These are phyloP conservation scores for Leishmania guyanensis DNA, from an alignment of 208 protist genomes.

Conservation along the genomic window DNA sequence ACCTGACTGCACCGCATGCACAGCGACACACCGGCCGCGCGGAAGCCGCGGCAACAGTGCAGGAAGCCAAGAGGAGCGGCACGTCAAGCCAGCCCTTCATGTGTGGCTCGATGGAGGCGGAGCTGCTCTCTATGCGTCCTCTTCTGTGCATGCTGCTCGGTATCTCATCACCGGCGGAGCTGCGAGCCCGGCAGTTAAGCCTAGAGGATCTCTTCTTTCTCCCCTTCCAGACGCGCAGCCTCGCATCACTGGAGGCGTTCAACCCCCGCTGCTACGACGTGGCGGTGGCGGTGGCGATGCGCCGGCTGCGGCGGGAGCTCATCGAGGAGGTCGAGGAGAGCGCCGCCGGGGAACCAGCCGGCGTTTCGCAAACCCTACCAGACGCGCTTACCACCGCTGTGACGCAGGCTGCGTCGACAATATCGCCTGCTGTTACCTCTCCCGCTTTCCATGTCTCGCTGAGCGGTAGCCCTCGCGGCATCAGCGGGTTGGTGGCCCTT, in stretches of 20 bases:
- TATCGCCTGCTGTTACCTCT: not conserved
- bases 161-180: slow-evolving; percentile 26
- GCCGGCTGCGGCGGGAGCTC: slow-evolving; percentile 33
- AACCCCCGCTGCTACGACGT: slow-evolving; percentile 40
- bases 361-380: not conserved
- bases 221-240: slow-evolving; percentile 47
- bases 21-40: not conserved
- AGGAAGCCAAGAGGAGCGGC: not conserved
- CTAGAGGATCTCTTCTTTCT: slow-evolving; percentile 74
- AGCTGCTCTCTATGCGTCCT: slow-evolving; percentile 40
- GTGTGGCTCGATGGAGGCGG: slow-evolving; percentile 11
- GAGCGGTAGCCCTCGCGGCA: not conserved
- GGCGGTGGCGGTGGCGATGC: slow-evolving; percentile 58
- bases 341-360: not conserved
- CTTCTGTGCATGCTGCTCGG: slow-evolving; percentile 50
- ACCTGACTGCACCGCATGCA: not conserved
- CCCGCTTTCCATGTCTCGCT: not conserved
- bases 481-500: not conserved
- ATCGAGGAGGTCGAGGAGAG: slow-evolving; percentile 13
- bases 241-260: slow-evolving; percentile 66
- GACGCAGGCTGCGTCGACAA: not conserved
- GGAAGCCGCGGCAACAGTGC: not conserved
- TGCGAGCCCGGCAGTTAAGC: slow-evolving; percentile 38
- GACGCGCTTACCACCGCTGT: slow-evolving; percentile 10
- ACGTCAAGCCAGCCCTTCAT: not conserved